phyloP scores from a whole-genome alignment of 495 filamentous ascomycete genomes.

The Penicillium salamii region DNA sequence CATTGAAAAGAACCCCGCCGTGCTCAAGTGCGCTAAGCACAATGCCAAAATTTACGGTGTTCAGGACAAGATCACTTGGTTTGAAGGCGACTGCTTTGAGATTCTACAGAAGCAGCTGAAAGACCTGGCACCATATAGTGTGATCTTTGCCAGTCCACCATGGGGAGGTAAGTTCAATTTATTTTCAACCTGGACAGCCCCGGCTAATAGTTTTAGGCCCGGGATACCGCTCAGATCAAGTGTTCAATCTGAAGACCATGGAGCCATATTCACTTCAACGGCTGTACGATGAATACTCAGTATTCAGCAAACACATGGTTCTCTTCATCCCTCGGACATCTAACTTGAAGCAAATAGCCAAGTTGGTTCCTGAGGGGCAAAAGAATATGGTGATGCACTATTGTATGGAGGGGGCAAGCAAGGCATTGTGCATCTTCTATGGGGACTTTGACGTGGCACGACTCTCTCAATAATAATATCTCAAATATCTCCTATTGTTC shows the following conservation, averaged over 20 bases:
- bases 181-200: slow-evolving; percentile 1
- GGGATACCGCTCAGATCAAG: slow-evolving; percentile 67
- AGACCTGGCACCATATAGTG: slow-evolving; percentile 51
- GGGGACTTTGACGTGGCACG: slow-evolving; percentile 40
- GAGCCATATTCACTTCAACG: slow-evolving; percentile 71
- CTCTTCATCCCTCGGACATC: slow-evolving; percentile 89
- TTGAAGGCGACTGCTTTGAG: slow-evolving; percentile 78
- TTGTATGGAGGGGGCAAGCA: slow-evolving; percentile 85
- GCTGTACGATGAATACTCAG: slow-evolving; percentile 58
- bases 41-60: slow-evolving; percentile 91
- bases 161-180: slow-evolving; percentile 70
- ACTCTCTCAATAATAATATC: slow-evolving; percentile 2
- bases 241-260: slow-evolving; percentile 88
- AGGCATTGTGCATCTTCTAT: slow-evolving; percentile 60
- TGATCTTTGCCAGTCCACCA: slow-evolving; percentile 87
- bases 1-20: slow-evolving; percentile 75
- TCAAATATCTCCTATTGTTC: neutral
- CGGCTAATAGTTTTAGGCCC: slow-evolving; percentile 52
- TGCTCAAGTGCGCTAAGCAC: slow-evolving; percentile 83
- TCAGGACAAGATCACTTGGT: slow-evolving; percentile 72
- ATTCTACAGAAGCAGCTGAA: slow-evolving; percentile 50
- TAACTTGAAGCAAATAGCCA: slow-evolving; percentile 78
- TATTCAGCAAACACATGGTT: slow-evolving; percentile 53
- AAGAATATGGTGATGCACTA: slow-evolving; percentile 81
- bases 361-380: slow-evolving; percentile 48